Evolutionary conservation across 1,284 basidiomycete genomes (phyloP).

Genomic region (Austroboletus olivaceoglutinosus): DNA sequence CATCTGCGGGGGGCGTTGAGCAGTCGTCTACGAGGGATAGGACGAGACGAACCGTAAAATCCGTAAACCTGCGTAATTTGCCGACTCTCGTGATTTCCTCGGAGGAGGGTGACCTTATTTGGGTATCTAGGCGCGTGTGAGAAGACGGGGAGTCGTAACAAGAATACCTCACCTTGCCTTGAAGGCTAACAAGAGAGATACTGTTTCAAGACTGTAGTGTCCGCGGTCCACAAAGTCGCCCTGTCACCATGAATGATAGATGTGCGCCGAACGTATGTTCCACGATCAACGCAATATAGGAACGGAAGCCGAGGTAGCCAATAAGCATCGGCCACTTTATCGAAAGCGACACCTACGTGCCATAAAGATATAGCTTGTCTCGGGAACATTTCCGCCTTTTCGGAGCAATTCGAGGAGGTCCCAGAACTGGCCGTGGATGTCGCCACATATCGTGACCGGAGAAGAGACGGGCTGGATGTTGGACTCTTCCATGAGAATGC

Average conservation of each 20-base stretch:
- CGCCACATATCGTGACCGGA: conserved; percentile 91
- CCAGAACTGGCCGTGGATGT: conserved; percentile 97
- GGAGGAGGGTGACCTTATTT: conserved; percentile 84
- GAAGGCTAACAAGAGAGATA: conserved; percentile 84
- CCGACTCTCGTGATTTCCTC: conserved; percentile 94
- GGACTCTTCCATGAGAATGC: conserved; percentile 88
- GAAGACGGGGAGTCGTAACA: not conserved
- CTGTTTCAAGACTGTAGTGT: conserved; percentile 95
- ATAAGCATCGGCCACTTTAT: conserved; percentile 17
- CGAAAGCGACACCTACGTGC: conserved; percentile 55
- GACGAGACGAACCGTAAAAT: conserved; percentile 76
- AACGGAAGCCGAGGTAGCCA: conserved; percentile 20
- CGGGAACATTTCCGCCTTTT: conserved; percentile 85
- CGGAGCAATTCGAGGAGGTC: conserved; percentile 88
- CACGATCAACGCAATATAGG: not conserved
- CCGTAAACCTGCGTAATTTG: conserved; percentile 99
- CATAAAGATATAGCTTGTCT: conserved; percentile 98
- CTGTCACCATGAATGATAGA: conserved; percentile 41
- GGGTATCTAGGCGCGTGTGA: conserved; percentile 65
- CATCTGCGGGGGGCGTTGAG: conserved; percentile 53
- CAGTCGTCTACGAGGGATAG: not conserved
- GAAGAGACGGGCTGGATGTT: conserved; percentile 93
- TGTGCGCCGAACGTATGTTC: not conserved
- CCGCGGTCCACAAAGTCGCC: conserved; percentile 98
- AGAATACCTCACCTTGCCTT: conserved; percentile 74